Conservation (phyloP, 768 basidiomycete species). For the Gloeopeniophorella convolvens region DNA sequence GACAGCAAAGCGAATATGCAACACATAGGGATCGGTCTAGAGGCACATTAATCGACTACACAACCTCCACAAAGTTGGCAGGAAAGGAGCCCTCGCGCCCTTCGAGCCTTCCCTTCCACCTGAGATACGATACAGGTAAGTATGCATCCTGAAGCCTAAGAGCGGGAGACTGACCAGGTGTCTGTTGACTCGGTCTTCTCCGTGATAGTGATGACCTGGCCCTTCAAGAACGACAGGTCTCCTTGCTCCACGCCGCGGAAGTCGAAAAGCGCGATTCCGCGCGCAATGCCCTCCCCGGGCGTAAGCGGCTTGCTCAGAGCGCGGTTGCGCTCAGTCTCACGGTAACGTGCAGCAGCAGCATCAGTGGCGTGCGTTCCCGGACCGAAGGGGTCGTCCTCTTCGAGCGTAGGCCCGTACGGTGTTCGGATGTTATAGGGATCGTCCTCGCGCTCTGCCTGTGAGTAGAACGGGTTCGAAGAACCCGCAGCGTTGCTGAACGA, state of each 20-base stretch:
- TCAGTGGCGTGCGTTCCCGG: background rate
- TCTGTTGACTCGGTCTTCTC: conserved; percentile 65
- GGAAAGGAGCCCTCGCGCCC: conserved; percentile 66
- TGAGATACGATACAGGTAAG: conserved; percentile 24
- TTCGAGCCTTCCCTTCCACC: conserved; percentile 73
- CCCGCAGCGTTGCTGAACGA: conserved; percentile 4
- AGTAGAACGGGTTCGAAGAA: conserved; percentile 4
- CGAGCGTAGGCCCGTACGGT: conserved; percentile 12
- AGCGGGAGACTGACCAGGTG: conserved; percentile 50
- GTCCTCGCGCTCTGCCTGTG: conserved; percentile 3
- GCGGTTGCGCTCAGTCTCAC: conserved; percentile 27
- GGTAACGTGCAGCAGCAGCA: background rate
- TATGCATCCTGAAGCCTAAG: background rate
- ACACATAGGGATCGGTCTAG: background rate
- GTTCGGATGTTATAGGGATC: conserved; percentile 4
- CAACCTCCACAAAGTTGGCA: conserved; percentile 76
- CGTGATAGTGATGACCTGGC: conserved; percentile 64
- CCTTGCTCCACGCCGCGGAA: conserved; percentile 71
- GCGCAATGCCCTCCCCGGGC: conserved; percentile 55
- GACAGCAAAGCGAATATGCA: too few species aligned
- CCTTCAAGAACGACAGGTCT: conserved; percentile 70
- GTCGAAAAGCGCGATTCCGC: conserved; percentile 69
- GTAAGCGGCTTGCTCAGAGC: conserved; percentile 41
- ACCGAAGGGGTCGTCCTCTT: conserved; percentile 14
- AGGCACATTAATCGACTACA: conserved; percentile 21